phyloP scores from a whole-genome alignment of 2,329 filamentous ascomycete genomes.

The Niveomyces coronatus region DNA sequence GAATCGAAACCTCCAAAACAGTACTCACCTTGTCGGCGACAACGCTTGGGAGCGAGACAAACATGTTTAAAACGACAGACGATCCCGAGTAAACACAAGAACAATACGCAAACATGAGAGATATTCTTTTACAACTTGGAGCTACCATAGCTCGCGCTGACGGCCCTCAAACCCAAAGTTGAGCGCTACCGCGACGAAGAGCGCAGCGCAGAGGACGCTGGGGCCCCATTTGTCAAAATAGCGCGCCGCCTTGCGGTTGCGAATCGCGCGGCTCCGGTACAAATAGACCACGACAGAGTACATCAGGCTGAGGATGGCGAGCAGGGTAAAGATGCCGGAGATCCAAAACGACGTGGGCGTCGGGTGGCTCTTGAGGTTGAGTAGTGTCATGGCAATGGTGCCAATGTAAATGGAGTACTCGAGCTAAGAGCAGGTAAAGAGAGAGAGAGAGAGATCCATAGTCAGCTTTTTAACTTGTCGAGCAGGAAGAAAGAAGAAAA shows the following conservation, averaged over 20 bases:
- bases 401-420: conserved; percentile 95
- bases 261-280: conserved; percentile 79
- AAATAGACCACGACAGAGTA: conserved; percentile 81
- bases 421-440: conserved; percentile 39
- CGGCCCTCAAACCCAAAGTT: conserved; percentile 75
- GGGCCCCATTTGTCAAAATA: conserved; percentile 91
- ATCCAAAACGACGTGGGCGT: conserved; percentile 52
- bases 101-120: background rate
- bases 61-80: too few species aligned
- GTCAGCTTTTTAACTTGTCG: background rate
- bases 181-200: conserved; percentile 63
- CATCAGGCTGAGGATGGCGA: conserved; percentile 67
- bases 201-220: conserved; percentile 58
- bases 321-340: conserved; percentile 68
- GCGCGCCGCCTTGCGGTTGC: conserved; percentile 69
- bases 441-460: too few species aligned
- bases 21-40: too few species aligned
- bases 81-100: background rate
- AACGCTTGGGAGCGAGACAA: too few species aligned
- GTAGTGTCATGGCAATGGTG: conserved; percentile 70
- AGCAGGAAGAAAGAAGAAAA: too few species aligned
- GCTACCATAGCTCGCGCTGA: conserved; percentile 44
- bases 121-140: background rate
- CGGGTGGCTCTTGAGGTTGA: conserved; percentile 64
- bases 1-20: too few species aligned